Base-by-base conservation (phyloP, 805 yeast species). In the Diddensiella santjacobensis region DNA sequence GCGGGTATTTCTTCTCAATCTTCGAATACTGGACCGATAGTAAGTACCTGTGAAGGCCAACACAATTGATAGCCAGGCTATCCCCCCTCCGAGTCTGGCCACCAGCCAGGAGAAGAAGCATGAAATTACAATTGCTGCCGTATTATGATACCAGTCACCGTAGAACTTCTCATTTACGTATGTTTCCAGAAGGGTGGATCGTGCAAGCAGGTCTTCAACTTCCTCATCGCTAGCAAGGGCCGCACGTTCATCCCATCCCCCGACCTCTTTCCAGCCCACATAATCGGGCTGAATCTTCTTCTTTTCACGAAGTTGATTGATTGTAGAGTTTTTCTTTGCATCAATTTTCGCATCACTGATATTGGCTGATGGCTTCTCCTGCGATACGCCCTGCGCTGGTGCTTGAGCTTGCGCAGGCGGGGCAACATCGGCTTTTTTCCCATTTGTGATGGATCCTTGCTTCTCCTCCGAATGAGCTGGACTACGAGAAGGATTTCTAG, bases 131-230 rank as follows among this genome's bases (percentile, higher is more conserved):
- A 88, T 70, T 31, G 82, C 74, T 0, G 79, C 96, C n/a, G 83
- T 82, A 45, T 84, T 83, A 65, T 93, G 98, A 63, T 84, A 93
- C 99, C 99, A 93, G 63, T 93, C 98, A 45, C 99, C 99, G 59
- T 85, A 87, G 13, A 80, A 77, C 31, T 69, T 72, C 23, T 87
- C 84, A 4, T 95, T 95, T 46, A 93, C 69, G 59, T 83, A 78
- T 50, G 78, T 74, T 60, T 89, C 96, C 50, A 90, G 70, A 30
- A 85, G 60, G 0, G 97, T 87, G 18, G 88, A 81, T 20, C 78
- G 76, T 20, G 83, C 74, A 49, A 81, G 67, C 57, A 89, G 70
- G 64, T 89, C 96, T 53, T 78, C 74, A 48, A 81, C 70, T 58
- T 87, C 95, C 31, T 83, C 86, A 10, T 66, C 65, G 5, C 79